A percentile compares a stretch with the other conserved stretches of the same genome.
Evolutionary conservation across 2,329 filamentous ascomycete species (phyloP).

Genomic region (Podosphaera fusca): DNA sequence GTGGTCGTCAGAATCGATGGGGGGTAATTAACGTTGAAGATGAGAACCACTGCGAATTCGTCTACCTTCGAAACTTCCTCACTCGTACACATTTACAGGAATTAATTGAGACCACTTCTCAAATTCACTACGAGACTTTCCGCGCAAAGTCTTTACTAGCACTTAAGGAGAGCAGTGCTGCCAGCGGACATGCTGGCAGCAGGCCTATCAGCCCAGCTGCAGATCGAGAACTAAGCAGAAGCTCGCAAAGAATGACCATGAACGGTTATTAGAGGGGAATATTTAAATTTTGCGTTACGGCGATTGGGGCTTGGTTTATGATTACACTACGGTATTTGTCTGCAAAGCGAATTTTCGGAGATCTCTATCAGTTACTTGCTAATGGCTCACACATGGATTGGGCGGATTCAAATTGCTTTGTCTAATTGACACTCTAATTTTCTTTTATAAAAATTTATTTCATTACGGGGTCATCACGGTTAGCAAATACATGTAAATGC

Average conservation of each 20-base stretch:
- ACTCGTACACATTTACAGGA: constrained; percentile 96
- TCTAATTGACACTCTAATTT: too few species aligned
- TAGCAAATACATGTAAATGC: too few species aligned
- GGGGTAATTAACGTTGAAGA: constrained; percentile 99
- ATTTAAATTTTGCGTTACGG: constrained; percentile 3
- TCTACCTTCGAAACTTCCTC: constrained; percentile 94
- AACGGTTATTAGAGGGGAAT: constrained; percentile 60
- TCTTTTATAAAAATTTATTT: too few species aligned
- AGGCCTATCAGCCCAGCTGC: constrained; percentile 88
- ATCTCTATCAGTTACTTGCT: constrained; percentile 11
- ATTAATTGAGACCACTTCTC: constrained; percentile 94
- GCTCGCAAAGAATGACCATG: constrained; percentile 94
- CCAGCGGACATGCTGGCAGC: constrained; percentile 44
- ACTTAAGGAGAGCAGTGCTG: constrained; percentile 91
- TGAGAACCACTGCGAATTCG: constrained; percentile 98
- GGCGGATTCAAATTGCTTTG: background rate
- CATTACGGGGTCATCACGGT: too few species aligned
- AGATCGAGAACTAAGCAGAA: constrained; percentile 86
- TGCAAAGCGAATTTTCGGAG: constrained; percentile 14
- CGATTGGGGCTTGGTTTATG: constrained; percentile 9
- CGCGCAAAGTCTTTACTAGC: constrained; percentile 95
- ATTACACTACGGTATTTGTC: constrained; percentile 13
- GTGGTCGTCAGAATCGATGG: constrained; percentile 96
- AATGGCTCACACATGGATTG: background rate
- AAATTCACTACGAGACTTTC: constrained; percentile 99